Evolutionary conservation across 345 rosid species (phyloP), one percentile per base, ranked within the genome.

Genomic region (Eucalyptus microcorys): DNA sequence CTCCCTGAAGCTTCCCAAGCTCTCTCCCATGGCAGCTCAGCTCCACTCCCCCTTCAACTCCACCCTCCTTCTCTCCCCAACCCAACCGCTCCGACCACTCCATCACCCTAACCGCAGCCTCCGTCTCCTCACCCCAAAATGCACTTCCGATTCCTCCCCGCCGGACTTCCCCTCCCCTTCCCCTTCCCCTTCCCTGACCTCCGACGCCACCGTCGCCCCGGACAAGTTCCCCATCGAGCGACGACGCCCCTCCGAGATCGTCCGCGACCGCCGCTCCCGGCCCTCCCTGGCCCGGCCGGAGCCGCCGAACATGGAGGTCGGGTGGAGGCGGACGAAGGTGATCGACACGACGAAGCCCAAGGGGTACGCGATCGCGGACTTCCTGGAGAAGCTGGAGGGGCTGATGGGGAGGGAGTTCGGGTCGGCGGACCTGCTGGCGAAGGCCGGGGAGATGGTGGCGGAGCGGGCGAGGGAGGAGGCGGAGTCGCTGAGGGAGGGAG

Each of bases 401-500:
- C 91, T 97, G 68, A 97, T 97, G 98, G 95, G 91, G 24, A 93
- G 91, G 87, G 94, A 96, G 88, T 97, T 94, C 10, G 99, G 99
- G 3, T 96, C 99, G 7, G 94, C 94, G 27, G 94, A 92, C 89
- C 94, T 96, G 89, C 88, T 97, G 89, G 98, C 93, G 34, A 96
- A 95, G 90, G 93, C 93, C 4, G 98, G 98, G 3, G 99, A 96
- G 94, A 95, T 96, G 24, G 99, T 96, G 55, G 96, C 98, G 9
- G 99, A 95, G 93, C 95, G 99, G 86, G 96, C 95, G 19, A 95
- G 95, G 89, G 99, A 97, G 90, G 99, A 97, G 93, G 98, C 98
- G 26, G 98, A 96, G 91, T 93, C 92, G 88, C 89, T 97, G 90
- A 93, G 93, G 90, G 98, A 97, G 47, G 97, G 94, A 87, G 99